Conservation (phyloP, 2,329 filamentous ascomycete genomes). For the Exophiala alcalophila region DNA sequence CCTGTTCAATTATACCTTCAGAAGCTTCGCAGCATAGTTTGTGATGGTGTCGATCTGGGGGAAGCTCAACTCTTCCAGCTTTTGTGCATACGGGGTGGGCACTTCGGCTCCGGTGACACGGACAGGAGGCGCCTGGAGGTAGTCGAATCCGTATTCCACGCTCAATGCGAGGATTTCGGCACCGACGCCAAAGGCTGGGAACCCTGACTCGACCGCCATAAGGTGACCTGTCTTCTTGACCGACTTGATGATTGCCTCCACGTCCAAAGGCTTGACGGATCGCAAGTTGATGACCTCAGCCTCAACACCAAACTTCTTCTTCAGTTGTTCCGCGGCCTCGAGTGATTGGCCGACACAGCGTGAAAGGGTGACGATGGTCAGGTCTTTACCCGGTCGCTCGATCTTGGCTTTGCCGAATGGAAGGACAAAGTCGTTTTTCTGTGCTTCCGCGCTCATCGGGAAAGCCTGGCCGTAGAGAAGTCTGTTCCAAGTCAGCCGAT, state of each 20-base stretch:
- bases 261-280: constrained; percentile 92
- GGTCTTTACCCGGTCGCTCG: constrained; percentile 90
- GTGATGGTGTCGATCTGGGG: constrained; percentile 85
- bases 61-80: constrained; percentile 94
- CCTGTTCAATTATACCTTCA: constrained; percentile 62
- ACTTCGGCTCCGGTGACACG: constrained; percentile 96
- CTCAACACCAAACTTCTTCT: constrained; percentile 95
- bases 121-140: constrained; percentile 88
- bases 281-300: constrained; percentile 97
- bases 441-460: constrained; percentile 95
- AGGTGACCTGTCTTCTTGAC: constrained; percentile 98
- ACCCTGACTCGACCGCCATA: constrained; percentile 89
- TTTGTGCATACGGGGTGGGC: constrained; percentile 89
- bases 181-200: constrained; percentile 89
- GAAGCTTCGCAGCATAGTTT: constrained; percentile 82
- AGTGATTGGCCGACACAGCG: constrained; percentile 93
- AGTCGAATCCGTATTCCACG: constrained; percentile 98
- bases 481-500: constrained; percentile 46
- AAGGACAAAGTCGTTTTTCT: constrained; percentile 93
- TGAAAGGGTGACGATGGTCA: constrained; percentile 92
- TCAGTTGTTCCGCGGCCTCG: constrained; percentile 81
- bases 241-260: constrained; percentile 92
- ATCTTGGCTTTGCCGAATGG: constrained; percentile 99
- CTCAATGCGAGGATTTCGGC: constrained; percentile 90
- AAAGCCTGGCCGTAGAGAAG: constrained; percentile 87